Conservation (phyloP, 306 rosid species). For the Senna siamea region DNA sequence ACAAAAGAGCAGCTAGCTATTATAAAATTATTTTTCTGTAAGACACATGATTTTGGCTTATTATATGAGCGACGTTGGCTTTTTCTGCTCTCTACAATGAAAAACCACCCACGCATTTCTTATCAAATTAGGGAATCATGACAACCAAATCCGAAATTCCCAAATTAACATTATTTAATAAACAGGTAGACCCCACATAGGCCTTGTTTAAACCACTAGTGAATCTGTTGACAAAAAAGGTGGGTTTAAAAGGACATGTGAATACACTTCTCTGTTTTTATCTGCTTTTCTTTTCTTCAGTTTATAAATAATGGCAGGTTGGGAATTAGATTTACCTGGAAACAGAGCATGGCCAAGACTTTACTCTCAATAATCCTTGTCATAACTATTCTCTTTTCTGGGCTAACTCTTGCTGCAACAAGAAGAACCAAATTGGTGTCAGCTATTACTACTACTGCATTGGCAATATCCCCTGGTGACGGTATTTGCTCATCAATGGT, state of each 20-base stretch:
- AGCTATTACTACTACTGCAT: slow-evolving; percentile 29
- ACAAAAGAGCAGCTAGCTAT: slow-evolving; percentile 16
- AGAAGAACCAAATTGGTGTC: background rate
- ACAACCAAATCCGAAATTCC: background rate
- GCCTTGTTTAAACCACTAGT: background rate
- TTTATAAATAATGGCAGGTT: slow-evolving; percentile 40
- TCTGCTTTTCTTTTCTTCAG: slow-evolving; percentile 38
- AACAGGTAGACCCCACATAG: too few relatives aligned
- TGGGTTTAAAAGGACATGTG: slow-evolving; percentile 40
- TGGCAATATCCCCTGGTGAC: slow-evolving; percentile 35
- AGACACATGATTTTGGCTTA: slow-evolving; percentile 39
- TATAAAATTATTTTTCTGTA: slow-evolving; percentile 9
- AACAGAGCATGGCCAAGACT: slow-evolving; percentile 44
- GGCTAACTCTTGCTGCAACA: background rate
- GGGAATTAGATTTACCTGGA: slow-evolving; percentile 41
- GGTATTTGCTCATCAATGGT: slow-evolving; percentile 68
- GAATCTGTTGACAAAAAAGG: slow-evolving; percentile 16
- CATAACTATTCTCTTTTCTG: slow-evolving; percentile 19
- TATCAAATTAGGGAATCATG: background rate
- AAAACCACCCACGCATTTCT: background rate
- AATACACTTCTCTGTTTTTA: slow-evolving; percentile 30
- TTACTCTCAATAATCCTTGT: background rate
- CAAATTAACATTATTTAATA: background rate
- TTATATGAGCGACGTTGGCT: slow-evolving; percentile 14
- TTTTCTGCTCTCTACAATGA: background rate